These are phyloP conservation scores for Neonectria punicea DNA, from an alignment of 2,329 filamentous ascomycete genomes.

Conservation along the genomic window DNA sequence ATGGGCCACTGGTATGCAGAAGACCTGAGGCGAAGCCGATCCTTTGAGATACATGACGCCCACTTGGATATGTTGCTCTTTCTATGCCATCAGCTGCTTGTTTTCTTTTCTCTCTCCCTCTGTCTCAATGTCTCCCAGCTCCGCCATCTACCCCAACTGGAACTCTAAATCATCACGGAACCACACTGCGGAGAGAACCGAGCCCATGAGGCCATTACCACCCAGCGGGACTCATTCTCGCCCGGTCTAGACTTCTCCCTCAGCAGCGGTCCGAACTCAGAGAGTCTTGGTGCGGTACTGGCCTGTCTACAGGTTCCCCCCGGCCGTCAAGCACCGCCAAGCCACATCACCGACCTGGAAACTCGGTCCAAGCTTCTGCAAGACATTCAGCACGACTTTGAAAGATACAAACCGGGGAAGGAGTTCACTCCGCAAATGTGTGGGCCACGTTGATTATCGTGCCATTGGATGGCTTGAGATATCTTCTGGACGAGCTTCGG, in stretches of 20 bases:
- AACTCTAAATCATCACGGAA: background rate
- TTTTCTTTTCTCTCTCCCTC: no score
- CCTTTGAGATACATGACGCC: no score
- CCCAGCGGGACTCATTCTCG: background rate
- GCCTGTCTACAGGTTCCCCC: background rate
- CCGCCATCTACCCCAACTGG: no score
- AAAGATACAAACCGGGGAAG: background rate
- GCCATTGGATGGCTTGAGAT: background rate
- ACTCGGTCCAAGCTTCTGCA: background rate
- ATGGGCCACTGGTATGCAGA: no score
- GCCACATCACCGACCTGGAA: background rate
- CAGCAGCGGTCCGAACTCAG: background rate
- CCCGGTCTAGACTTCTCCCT: background rate
- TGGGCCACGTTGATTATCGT: background rate
- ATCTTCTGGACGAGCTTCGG: background rate
- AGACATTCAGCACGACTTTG: background rate
- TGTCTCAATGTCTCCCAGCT: no score
- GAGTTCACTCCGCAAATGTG: background rate
- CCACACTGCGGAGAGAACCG: background rate
- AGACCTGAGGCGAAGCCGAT: no score
- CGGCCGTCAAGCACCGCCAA: background rate
- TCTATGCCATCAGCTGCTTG: no score
- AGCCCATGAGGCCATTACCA: background rate
- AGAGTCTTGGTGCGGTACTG: background rate
- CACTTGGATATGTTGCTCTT: no score